phyloP scores from a whole-genome alignment of 2,329 filamentous ascomycete genomes.

The Penicillium sp. region DNA sequence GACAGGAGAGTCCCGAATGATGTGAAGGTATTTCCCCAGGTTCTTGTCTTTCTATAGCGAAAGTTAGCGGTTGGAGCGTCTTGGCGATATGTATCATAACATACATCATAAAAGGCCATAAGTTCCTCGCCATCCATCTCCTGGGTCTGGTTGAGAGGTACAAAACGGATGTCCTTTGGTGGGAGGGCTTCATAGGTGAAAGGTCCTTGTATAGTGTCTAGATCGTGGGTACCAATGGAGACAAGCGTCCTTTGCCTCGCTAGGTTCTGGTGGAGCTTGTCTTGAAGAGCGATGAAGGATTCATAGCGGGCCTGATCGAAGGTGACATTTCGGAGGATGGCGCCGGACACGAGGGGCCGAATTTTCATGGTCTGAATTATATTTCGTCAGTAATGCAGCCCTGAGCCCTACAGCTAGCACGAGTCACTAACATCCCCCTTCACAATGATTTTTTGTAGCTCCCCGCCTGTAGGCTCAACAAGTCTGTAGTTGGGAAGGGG shows the following conservation, averaged over 20 bases:
- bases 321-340: slow-evolving; percentile 85
- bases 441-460: slow-evolving; percentile 81
- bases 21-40: slow-evolving; percentile 86
- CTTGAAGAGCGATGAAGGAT: slow-evolving; percentile 96
- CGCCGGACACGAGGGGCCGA: slow-evolving; percentile 85
- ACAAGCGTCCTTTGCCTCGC: slow-evolving; percentile 91
- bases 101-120: slow-evolving; percentile 86
- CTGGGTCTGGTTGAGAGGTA: slow-evolving; percentile 87
- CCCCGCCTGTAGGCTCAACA: slow-evolving; percentile 71
- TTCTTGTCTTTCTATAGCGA: slow-evolving; percentile 78
- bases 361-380: slow-evolving; percentile 69
- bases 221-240: slow-evolving; percentile 95
- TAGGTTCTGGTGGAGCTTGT: slow-evolving; percentile 96
- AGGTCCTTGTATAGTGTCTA: slow-evolving; percentile 89
- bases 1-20: slow-evolving; percentile 89
- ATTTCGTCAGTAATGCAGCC: slow-evolving; percentile 8
- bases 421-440: slow-evolving; percentile 60
- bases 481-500: slow-evolving; percentile 80
- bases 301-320: slow-evolving; percentile 93
- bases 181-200: slow-evolving; percentile 95
- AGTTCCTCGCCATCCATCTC: slow-evolving; percentile 85
- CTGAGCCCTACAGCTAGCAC: too few species aligned
- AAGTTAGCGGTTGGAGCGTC: slow-evolving; percentile 18
- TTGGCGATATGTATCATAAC: slow-evolving; percentile 14
- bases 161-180: slow-evolving; percentile 91